Base-by-base conservation (phyloP, 768 basidiomycete species). In the Chiua virens region DNA sequence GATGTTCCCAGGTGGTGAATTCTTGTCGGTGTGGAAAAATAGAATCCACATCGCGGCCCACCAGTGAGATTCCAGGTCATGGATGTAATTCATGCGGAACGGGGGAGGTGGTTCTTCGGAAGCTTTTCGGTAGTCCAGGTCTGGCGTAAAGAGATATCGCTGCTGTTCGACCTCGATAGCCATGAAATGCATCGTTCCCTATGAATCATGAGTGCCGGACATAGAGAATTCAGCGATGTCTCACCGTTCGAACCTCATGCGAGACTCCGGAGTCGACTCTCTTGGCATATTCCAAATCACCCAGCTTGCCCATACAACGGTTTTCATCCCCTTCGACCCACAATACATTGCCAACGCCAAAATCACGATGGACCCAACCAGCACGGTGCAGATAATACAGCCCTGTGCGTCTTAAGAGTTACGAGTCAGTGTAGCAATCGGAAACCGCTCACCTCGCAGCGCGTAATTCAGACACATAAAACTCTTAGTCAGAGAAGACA, bases 121-220 rank as follows among this genome's bases (percentile, higher is more conserved):
- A 27, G 25, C 11, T 7, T 13, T 18, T 3, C 4, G 27, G 9
- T 32, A 14, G 25, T 20, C 14, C 22, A 13, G 18, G 3, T 13
- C 4, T 25, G 54, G 54, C 1, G 5, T 0, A 39, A 52, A 57
- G 2, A 22, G 22, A 28, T 52, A 60, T 0, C 0, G 0, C 20
- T 42, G 37, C 2, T 1, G 0, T 39, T 46, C 57, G 20, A 60
- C 54, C 17, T 60, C 59, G 5, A 40, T 5, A 3, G 57, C 53
- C 53, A 60, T 55, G 11, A 50, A 59, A 13, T 50, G 8, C 49
- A 50, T 22, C 3, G 49, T 59, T 17, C 55, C 55, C 57, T 59
- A 35, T 35, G 0, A 18, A 18, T 20, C 20, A 13, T 52, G 36
- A n/a, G n/a, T n/a, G n/a, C n/a, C n/a, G n/a, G n/a, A n/a, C n/a